These are phyloP conservation scores for Chamaecrista fasciculata DNA, from an alignment of 306 rosid genomes.

Conservation along the genomic window DNA sequence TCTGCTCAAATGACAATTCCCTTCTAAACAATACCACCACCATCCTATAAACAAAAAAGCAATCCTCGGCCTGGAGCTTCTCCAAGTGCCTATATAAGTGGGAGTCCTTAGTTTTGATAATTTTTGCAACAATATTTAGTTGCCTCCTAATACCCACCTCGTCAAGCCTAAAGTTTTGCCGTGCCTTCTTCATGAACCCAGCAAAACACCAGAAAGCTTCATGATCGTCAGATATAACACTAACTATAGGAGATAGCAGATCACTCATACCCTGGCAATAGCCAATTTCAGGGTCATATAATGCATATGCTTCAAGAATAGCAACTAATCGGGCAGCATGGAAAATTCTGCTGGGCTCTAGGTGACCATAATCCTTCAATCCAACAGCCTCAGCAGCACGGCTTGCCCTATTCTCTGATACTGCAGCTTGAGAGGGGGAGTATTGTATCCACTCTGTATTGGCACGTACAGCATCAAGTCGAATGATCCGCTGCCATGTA, in stretches of 20 bases:
- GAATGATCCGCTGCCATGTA: slow-evolving; percentile 95
- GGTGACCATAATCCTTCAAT: slow-evolving; percentile 86
- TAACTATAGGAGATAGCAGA: slow-evolving; percentile 85
- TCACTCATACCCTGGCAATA: slow-evolving; percentile 99
- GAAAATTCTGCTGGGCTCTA: slow-evolving; percentile 76
- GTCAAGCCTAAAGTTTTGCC: slow-evolving; percentile 97
- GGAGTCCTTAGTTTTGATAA: slow-evolving; percentile 79
- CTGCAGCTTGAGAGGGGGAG: slow-evolving; percentile 62
- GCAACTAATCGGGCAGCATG: slow-evolving; percentile 96
- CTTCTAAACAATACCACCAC: slow-evolving; percentile 96
- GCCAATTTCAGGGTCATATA: slow-evolving; percentile 93
- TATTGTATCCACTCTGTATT: slow-evolving; percentile 84
- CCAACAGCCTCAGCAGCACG: slow-evolving; percentile 90
- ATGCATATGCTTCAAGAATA: slow-evolving; percentile 96
- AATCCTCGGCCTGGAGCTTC: slow-evolving; percentile 96
- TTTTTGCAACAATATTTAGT: slow-evolving; percentile 77
- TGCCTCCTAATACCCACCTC: slow-evolving; percentile 97
- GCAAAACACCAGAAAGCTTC: slow-evolving; percentile 99
- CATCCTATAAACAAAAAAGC: slow-evolving; percentile 98
- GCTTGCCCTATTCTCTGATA: slow-evolving; percentile 61
- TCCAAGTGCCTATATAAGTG: slow-evolving; percentile 91
- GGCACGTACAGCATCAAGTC: slow-evolving; percentile 95
- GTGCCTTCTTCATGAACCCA: slow-evolving; percentile 98
- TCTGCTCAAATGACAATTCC: slow-evolving; percentile 95
- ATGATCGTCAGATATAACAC: slow-evolving; percentile 80